Conservation (phyloP, 495 filamentous ascomycete genomes). For the Talaromyces wortmannii region DNA sequence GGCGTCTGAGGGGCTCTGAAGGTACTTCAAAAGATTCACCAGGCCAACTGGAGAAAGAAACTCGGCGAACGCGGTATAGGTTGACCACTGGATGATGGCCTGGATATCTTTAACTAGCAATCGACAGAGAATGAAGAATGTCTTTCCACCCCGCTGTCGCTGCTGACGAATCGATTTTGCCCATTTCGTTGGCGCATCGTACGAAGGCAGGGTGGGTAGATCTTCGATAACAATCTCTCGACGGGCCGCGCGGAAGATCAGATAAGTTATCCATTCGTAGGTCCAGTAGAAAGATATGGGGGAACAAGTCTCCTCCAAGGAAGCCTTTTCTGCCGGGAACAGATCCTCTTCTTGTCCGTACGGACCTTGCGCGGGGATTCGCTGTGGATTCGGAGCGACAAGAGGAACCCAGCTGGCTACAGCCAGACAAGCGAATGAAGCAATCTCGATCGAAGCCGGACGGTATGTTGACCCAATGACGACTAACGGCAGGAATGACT, state of each 20-base stretch:
- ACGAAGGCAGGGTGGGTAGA: slow-evolving; percentile 40
- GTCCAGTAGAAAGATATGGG: slow-evolving; percentile 39
- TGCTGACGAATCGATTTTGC: slow-evolving; percentile 28
- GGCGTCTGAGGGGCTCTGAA: slow-evolving; percentile 22
- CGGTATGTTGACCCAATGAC: slow-evolving; percentile 13
- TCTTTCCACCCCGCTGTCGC: slow-evolving; percentile 29
- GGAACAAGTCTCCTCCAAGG: slow-evolving; percentile 42
- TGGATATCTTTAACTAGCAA: slow-evolving; percentile 29
- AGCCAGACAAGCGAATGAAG: slow-evolving; percentile 9
- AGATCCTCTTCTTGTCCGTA: slow-evolving; percentile 6
- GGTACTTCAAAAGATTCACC: slow-evolving; percentile 29
- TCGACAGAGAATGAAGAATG: slow-evolving; percentile 28
- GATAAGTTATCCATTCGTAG: slow-evolving; percentile 41
- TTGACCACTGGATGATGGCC: slow-evolving; percentile 28
- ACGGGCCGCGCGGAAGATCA: slow-evolving; percentile 35
- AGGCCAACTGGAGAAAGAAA: slow-evolving; percentile 37
- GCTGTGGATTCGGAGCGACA: slow-evolving; percentile 13
- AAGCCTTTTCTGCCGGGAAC: slow-evolving; percentile 13
- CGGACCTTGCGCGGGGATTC: background rate
- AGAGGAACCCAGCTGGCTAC: slow-evolving; percentile 7
- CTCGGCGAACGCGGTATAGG: slow-evolving; percentile 23
- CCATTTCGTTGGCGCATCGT: slow-evolving; percentile 38
- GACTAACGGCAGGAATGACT: slow-evolving; percentile 10
- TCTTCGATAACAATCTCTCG: slow-evolving; percentile 35
- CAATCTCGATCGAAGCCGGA: slow-evolving; percentile 2